Base-by-base conservation (phyloP, 2,329 filamentous ascomycete species). In the Bipolaris sorokiniana region DNA sequence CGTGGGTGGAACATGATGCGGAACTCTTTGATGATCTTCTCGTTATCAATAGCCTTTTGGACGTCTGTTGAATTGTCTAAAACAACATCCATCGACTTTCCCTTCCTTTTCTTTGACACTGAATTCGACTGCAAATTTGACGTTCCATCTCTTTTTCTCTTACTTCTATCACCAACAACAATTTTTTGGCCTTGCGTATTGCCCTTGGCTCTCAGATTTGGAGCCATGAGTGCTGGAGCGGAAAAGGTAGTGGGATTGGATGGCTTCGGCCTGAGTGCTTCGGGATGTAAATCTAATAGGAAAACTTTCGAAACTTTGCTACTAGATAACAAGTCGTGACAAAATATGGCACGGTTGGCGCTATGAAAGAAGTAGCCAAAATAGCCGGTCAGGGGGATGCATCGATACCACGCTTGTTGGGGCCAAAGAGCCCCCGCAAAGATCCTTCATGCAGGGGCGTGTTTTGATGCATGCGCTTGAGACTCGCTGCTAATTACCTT, bases 401-500 rank as follows among this genome's bases (percentile, higher is more conserved):
- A 10, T 23, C 16, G 22, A 15, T 34, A 40, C 23, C 51, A 33
- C 37, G 51, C 34, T 7, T 22, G n/a, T 33, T 18, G 42, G 20
- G 51, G 51, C 51, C 41, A 41, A 53, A 46, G 5, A 47, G 13
- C 13, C 31, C 51, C n/a, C 38, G 20, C 10, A 47, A 33, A 44
- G 31, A 53, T 53, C 42, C 51, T 53, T 48, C 23, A 38, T 10
- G 42, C 42, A 41, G 51, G 34, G 47, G 41, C 50, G 11, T 28
- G 22, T 53, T 33, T 53, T 18, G 33, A 37, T 31, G 33, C 31
- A 52, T 5, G 26, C 31, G n/a, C 41, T 37, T 47, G 41, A 47
- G 38, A 47, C 41, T n/a, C 18, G 5, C 41, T 51, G 23, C 48
- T 42, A 52, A 46, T 20, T 46, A 7, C 10, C 46, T 47, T 7